Evolutionary conservation across 495 filamentous ascomycete species (phyloP).

Genomic region (Xylaria palmicola): DNA sequence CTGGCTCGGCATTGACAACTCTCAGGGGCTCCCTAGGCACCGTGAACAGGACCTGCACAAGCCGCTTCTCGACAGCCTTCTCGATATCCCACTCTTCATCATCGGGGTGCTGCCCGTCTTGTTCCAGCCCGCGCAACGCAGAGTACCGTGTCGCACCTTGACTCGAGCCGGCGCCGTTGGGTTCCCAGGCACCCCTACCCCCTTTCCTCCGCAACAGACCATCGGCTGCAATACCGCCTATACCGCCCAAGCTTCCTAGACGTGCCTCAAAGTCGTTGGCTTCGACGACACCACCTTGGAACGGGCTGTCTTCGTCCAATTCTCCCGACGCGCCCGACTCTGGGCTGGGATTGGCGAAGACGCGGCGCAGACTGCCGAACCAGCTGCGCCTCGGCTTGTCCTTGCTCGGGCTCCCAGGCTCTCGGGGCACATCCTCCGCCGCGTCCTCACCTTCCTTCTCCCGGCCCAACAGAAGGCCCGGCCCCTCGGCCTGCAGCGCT

Average conservation of each 20-base stretch:
- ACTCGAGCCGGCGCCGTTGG: slow-evolving; percentile 16
- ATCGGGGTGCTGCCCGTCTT: slow-evolving; percentile 29
- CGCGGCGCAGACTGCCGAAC: slow-evolving; percentile 49
- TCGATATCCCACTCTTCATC: slow-evolving; percentile 92
- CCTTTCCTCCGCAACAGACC: slow-evolving; percentile 40
- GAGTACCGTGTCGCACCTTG: slow-evolving; percentile 2
- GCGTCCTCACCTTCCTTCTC: slow-evolving; percentile 14
- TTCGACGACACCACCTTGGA: slow-evolving; percentile 26
- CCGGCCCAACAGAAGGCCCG: slow-evolving; percentile 52
- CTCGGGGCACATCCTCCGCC: slow-evolving; percentile 27
- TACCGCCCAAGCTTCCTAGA: slow-evolving; percentile 25
- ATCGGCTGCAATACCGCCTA: slow-evolving; percentile 32
- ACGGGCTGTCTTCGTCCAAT: slow-evolving; percentile 22
- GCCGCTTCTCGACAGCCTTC: slow-evolving; percentile 69
- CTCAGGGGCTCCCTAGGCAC: slow-evolving; percentile 80
- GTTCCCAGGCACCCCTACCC: slow-evolving; percentile 44
- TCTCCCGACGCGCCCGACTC: slow-evolving; percentile 16
- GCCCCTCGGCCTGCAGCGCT: slow-evolving; percentile 64
- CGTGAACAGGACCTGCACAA: slow-evolving; percentile 93
- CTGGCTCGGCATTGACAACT: slow-evolving; percentile 73
- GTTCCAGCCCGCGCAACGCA: slow-evolving; percentile 8
- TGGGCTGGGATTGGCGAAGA: slow-evolving; percentile 36
- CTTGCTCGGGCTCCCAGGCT: slow-evolving; percentile 49
- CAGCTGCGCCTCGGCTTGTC: slow-evolving; percentile 43
- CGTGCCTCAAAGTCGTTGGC: slow-evolving; percentile 32